A percentile compares a stretch with the other conserved stretches of the same genome.
phyloP scores from a whole-genome alignment of 805 yeast genomes.

The Yarrowia sp. region DNA sequence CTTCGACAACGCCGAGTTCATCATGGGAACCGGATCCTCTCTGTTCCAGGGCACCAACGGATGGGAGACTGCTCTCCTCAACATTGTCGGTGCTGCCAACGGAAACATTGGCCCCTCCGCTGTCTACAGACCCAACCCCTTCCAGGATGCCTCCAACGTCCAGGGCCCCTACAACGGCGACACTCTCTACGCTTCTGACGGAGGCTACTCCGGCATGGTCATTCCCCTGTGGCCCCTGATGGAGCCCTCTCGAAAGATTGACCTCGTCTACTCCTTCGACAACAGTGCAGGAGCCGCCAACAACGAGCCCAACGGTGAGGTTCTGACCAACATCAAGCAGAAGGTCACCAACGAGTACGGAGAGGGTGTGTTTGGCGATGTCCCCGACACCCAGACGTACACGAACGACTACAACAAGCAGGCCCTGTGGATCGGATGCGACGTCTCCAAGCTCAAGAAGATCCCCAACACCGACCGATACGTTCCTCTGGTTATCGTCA shows the following conservation, averaged over 20 bases:
- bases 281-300: constrained; percentile 38
- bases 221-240: constrained; percentile 64
- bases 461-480: constrained; percentile 54
- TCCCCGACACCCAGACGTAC: constrained; percentile 50
- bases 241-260: constrained; percentile 55
- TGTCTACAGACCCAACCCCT: constrained; percentile 72
- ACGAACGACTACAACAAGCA: constrained; percentile 73
- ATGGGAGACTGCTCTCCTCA: background rate
- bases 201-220: constrained; percentile 75
- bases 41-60: constrained; percentile 62
- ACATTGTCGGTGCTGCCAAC: background rate
- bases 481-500: constrained; percentile 77
- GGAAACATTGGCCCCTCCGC: constrained; percentile 57
- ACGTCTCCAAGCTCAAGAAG: constrained; percentile 53
- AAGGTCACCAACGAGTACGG: constrained; percentile 42
- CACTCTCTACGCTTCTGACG: constrained; percentile 53
- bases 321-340: constrained; percentile 37
- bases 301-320: constrained; percentile 48
- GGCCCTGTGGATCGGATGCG: constrained; percentile 78
- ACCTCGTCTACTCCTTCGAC: constrained; percentile 54
- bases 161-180: constrained; percentile 40
- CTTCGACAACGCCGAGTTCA: constrained; percentile 76
- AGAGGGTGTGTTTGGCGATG: constrained; percentile 40
- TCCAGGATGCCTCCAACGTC: constrained; percentile 40
- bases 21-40: constrained; percentile 79